Evolutionary conservation across 2,329 filamentous ascomycete genomes (phyloP), one percentile per base, ranked within the genome.

Genomic region (Grosmannia clavigera): DNA sequence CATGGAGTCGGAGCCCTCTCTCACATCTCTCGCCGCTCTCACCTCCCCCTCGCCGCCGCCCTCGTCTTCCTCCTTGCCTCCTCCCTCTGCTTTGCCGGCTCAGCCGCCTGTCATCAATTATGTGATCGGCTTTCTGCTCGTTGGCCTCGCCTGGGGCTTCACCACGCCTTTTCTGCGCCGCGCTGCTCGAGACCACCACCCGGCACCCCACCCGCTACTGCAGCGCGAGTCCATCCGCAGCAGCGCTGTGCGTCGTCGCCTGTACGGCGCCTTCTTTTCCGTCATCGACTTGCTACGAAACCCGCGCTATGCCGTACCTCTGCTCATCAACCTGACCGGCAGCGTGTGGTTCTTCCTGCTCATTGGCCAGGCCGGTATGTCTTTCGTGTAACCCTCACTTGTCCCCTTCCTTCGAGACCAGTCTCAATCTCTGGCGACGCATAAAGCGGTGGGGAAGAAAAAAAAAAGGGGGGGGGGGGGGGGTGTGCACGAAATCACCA

Each of bases 261-360:
- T 87, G 1, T 81, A 84, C 64, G 81, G 81, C 1, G 78, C 86
- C 9, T 82, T 87, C 68, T 94, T 90, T 70, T 86, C 85, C 3
- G 88, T 92, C 1, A 68, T 85, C 14, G 92, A 96, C 69, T 76
- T 96, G 61, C 73, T 97, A 58, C 78, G 81, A 61, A 91, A 91
- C 66, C 92, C 92, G 43, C 81, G 83, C 22, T 97, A 97, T 73
- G 88, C 90, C 6, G 74, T 95, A 31, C 92, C 92, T 25, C 73
- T 97, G 66, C 74, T 96, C 58, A 74, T 96, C 61, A 97, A 97
- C 70, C 75, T 97, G 58, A 96, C 92, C 3, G 92, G 92, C 35
- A 95, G 90, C 69, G 81, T 96, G 60, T 97, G 92, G 92, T 97
- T 97, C 74, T 97, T 97, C 67, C 74, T 97, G 66, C 77, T 97